Base-by-base conservation (phyloP, 495 filamentous ascomycete species). In the Penicillium cataractarum region DNA sequence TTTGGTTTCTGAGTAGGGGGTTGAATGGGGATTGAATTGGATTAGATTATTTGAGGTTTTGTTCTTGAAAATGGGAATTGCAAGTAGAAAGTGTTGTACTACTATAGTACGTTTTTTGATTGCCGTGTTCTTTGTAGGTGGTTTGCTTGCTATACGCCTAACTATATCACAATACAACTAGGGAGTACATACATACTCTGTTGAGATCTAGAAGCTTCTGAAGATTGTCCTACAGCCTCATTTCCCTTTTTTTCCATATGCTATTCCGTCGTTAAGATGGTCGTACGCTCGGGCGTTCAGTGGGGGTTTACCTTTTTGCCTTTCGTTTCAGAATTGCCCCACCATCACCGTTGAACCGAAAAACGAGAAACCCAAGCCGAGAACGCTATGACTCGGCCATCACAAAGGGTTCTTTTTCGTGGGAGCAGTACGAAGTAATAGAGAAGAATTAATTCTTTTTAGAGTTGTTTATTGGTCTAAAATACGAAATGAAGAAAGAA, bases 1-100 rank as follows among this genome's bases (percentile, higher is more conserved):
- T 29, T 54, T 71, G 48, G 65, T 71, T 13, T 44, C 54, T 8
- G 60, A 64, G 21, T 67, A 55, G 55, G 2, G 10, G 29, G 19
- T 8, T 46, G 42, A 22, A 46, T 46, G 42, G 24, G 42, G 42
- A 1, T 46, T 22, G 42, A 22, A 46, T 13, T 13, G 19, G n/a
- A n/a, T n/a, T 9, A 8, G 39, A 19, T 42, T 17, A 26, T 48
- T 12, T 24, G 44, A 26, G n/a, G 2, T 21, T 24, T 48, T 48
- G 21, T 48, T 46, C 13, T 22, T 46, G 40, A 9, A 21, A 7
- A 6, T 46, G 22, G 17, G 15, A 3, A 22, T 3, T 1, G 19
- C 7, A 40, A 6, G 35, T 39, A 17, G 35, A 13, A 39, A 42
- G 8, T 17, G 40, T 42, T 3, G n/a, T 21, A 42, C 40, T 21